These are phyloP conservation scores for Pythium sp. DNA, from an alignment of 352 stramenopile genomes.

Conservation along the genomic window DNA sequence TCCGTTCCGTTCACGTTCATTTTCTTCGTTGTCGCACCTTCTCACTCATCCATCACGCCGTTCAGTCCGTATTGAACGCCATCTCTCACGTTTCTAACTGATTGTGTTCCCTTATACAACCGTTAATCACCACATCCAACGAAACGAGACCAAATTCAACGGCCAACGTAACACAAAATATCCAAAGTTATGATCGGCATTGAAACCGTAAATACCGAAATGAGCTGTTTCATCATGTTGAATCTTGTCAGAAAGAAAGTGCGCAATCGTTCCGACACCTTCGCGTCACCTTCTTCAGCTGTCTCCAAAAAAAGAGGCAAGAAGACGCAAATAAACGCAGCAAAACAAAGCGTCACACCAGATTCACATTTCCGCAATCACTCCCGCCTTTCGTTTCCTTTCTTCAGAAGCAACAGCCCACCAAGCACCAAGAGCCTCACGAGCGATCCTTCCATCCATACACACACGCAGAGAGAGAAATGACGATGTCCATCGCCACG, in stretches of 20 bases:
- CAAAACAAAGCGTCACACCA: background rate
- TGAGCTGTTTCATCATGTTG: background rate
- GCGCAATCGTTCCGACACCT: background rate
- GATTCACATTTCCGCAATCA: conserved; percentile 7
- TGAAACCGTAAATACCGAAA: no score
- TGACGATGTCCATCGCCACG: conserved; percentile 13
- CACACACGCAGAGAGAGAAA: background rate
- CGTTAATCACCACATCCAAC: no score
- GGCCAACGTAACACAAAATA: no score
- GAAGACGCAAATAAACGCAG: background rate
- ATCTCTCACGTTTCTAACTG: no score
- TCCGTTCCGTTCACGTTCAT: no score
- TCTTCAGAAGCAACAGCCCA: background rate
- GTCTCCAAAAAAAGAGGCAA: background rate
- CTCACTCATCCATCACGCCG: no score
- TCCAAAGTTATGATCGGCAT: no score
- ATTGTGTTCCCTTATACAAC: no score
- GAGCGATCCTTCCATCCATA: background rate
- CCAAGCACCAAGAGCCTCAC: conserved; percentile 1
- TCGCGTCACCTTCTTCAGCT: background rate
- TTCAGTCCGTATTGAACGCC: no score
- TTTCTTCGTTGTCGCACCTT: no score
- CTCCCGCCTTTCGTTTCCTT: background rate
- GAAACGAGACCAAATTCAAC: no score
- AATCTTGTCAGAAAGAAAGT: background rate